A percentile compares a stretch with the other conserved stretches of the same genome.
Evolutionary conservation across 2,329 filamentous ascomycete species (phyloP).

Genomic region (Cladobotryum mycophilum): DNA sequence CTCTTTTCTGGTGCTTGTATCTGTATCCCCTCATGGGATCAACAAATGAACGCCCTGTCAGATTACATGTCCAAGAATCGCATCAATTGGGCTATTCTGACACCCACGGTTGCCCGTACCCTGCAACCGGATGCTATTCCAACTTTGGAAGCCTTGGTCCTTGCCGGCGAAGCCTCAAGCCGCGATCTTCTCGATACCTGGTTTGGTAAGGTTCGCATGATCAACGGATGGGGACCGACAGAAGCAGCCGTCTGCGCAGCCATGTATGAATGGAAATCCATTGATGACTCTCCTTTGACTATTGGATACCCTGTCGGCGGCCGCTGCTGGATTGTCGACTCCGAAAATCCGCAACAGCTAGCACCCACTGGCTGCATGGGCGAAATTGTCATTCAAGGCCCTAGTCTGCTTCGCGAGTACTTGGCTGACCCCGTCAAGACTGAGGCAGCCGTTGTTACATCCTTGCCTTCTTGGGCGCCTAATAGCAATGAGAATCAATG

Average conservation of each 20-base stretch:
- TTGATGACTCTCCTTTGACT: neutral
- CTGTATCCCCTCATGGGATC: constrained; percentile 14
- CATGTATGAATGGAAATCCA: neutral
- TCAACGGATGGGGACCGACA: constrained; percentile 7
- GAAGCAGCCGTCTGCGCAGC: neutral
- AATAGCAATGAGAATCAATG: neutral
- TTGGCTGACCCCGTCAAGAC: neutral
- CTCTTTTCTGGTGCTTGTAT: constrained; percentile 4
- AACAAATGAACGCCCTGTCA: constrained; percentile 4
- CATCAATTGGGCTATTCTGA: neutral
- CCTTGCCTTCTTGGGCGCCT: constrained; percentile 1
- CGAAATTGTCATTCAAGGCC: constrained; percentile 5
- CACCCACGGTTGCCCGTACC: neutral
- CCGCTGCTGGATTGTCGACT: constrained; percentile 8
- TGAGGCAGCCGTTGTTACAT: neutral
- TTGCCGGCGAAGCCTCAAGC: constrained; percentile 4
- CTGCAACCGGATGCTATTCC: constrained; percentile 1
- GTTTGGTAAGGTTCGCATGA: constrained; percentile 1
- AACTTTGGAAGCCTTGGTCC: neutral
- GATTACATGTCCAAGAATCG: neutral
- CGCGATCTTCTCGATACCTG: constrained; percentile 8
- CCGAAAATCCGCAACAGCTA: neutral
- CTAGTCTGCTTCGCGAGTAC: constrained; percentile 1
- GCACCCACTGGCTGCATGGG: constrained; percentile 1
- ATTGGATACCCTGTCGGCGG: neutral